Conservation (phyloP, 2,329 filamentous ascomycete genomes). For the Arthrobotrys sphaeroides region DNA sequence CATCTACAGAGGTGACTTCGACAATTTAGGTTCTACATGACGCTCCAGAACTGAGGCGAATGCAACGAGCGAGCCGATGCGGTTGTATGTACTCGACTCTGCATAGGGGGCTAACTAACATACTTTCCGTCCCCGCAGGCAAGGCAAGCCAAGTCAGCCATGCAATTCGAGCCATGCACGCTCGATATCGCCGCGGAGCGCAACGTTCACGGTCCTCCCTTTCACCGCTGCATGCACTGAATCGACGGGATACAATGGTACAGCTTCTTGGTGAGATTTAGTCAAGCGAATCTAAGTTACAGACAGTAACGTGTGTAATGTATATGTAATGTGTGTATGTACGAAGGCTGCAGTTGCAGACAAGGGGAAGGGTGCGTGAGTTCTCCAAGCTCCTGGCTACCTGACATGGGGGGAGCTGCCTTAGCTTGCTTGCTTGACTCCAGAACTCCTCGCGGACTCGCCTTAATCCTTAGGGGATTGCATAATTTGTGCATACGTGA, state of each 20-base stretch:
- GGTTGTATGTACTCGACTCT: conserved; percentile 21
- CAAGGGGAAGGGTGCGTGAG: conserved; percentile 1
- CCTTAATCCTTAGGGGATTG: conserved; percentile 28
- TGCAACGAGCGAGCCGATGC: conserved; percentile 29
- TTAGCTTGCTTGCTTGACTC: conserved; percentile 18
- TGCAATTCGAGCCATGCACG: conserved; percentile 9
- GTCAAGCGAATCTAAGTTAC: conserved; percentile 35
- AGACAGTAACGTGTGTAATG: conserved; percentile 39
- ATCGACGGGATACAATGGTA: conserved; percentile 26
- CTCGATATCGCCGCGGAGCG: conserved; percentile 22
- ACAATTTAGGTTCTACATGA: not conserved
- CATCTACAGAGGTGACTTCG: not conserved
- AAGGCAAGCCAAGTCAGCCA: not conserved
- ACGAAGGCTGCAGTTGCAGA: conserved; percentile 1
- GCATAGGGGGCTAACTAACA: conserved; percentile 11
- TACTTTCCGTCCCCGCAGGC: conserved; percentile 9
- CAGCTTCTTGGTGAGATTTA: conserved; percentile 34
- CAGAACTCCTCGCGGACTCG: conserved; percentile 15
- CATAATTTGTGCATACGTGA: conserved; percentile 46
- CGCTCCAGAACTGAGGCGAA: conserved; percentile 15
- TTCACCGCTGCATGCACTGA: conserved; percentile 28
- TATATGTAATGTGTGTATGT: not conserved
- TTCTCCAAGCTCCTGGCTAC: conserved; percentile 15
- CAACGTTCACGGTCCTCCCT: conserved; percentile 33
- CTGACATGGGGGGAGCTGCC: conserved; percentile 8